Base-by-base conservation (phyloP, 208 protist genomes). In the Phytomonas sp. region DNA sequence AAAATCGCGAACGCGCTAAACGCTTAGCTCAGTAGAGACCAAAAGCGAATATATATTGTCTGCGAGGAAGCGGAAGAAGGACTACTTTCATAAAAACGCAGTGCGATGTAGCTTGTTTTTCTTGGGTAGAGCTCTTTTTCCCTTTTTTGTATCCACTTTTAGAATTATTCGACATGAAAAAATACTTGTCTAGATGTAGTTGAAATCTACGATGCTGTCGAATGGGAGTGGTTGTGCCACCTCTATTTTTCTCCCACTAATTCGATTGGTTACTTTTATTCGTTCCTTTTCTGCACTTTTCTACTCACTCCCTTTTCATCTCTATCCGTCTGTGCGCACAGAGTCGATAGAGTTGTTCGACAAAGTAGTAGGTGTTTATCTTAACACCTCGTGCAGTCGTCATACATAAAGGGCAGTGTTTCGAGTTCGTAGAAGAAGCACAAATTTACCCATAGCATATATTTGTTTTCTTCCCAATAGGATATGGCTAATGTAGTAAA, bases 1-100 rank as follows among this genome's bases (percentile, higher is more conserved):
- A 85, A 68, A 82, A 89, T 34, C 80, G 81, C 17, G 80, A 93
- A 64, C 78, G 77, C 20, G 81, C 76, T 37, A 85, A 89, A 76
- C 77, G 81, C 0, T 75, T 96, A 31, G 82, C 84, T 23, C 62
- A 60, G 32, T 62, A 62, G 66, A 15, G 30, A 53, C 61, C 67
- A 23, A 30, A 53, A 60, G 67, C 29, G 20, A 11, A 20, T 34
- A 31, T 4, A 60, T 34, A 43, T 40, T 0, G 30, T 30, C 28
- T 6, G 1, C 5, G 65, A 15, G 6, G 17, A 23, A 67, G 13
- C 13, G 56, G 60, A 34, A 65, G 69, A 65, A 26, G 33, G 4
- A 0, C 33, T 11, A 51, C 23, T 1, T 65, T 37, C 20, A 65
- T 37, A 6, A 46, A 65, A 6, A 23, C 26, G 37, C 6, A 26